A percentile compares a stretch with the other conserved stretches of the same genome.
Conservation (phyloP, 2,329 filamentous ascomycete genomes). For the Chalaropsis ovoidea region DNA sequence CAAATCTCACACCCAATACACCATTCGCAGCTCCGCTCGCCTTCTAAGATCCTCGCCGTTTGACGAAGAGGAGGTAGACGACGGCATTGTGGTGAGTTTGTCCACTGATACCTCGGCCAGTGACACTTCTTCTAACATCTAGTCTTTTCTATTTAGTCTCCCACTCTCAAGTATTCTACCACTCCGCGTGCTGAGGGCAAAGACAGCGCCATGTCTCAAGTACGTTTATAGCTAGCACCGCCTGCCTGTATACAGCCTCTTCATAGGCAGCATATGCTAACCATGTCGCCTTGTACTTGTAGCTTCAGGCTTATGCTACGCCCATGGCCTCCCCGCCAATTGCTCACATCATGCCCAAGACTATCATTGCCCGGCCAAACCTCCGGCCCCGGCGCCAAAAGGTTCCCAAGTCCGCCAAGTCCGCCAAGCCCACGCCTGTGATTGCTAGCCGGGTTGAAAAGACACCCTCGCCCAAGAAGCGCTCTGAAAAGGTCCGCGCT, state of each 20-base stretch:
- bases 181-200: neutral
- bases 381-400: conserved; percentile 14
- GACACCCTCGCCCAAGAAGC: conserved; percentile 27
- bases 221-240: conserved; percentile 3
- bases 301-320: conserved; percentile 20
- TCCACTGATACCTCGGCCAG: neutral
- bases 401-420: conserved; percentile 7
- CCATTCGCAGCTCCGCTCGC: neutral
- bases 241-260: neutral
- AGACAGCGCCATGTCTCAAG: neutral
- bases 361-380: conserved; percentile 18
- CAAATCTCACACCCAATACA: neutral
- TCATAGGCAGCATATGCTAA: neutral
- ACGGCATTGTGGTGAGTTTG: neutral
- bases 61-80: neutral
- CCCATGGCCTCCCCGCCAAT: conserved; percentile 23
- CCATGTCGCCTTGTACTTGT: neutral
- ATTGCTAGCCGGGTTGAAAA: conserved; percentile 23
- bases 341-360: conserved; percentile 3
- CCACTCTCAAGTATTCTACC: neutral
- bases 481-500: conserved; percentile 30
- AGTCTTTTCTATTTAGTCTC: neutral
- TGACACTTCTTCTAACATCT: neutral
- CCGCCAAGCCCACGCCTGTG: neutral
- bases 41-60: neutral